Conservation (phyloP, 805 yeast species). For the Wickerhamiella australiensis region DNA sequence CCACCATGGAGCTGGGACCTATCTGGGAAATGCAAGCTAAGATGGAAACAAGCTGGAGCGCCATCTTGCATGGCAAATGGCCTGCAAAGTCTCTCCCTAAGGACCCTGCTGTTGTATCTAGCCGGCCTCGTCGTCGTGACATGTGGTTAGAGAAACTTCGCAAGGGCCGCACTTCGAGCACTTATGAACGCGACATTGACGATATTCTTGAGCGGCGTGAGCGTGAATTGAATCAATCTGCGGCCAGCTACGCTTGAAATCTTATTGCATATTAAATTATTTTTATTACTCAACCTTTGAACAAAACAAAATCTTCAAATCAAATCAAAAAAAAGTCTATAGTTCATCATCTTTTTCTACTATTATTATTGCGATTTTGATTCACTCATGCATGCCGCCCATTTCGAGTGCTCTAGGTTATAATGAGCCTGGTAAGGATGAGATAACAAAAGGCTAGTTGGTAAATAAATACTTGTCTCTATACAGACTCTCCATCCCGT, state of each 20-base stretch:
- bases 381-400: too few relatives aligned
- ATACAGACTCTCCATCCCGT: conserved; percentile 9
- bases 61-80: conserved; percentile 33
- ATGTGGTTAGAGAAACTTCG: conserved; percentile 23
- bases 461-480: not conserved
- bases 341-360: too few relatives aligned
- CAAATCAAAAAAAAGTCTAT: not conserved
- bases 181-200: conserved; percentile 29
- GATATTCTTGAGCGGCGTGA: conserved; percentile 31
- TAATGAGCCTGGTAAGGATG: too few relatives aligned
- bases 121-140: conserved; percentile 18
- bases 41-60: conserved; percentile 62
- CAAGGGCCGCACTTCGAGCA: conserved; percentile 22
- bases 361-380: too few relatives aligned
- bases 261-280: conserved; percentile 3
- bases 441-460: not conserved
- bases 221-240: conserved; percentile 21
- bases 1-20: conserved; percentile 61
- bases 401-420: too few relatives aligned
- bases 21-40: conserved; percentile 37
- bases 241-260: not conserved
- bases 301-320: not conserved
- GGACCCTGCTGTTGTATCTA: conserved; percentile 1
- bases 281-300: not conserved
- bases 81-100: conserved; percentile 17